These are phyloP conservation scores for Aspergillus neoniger DNA, from an alignment of 2,329 filamentous ascomycete genomes.

Conservation along the genomic window DNA sequence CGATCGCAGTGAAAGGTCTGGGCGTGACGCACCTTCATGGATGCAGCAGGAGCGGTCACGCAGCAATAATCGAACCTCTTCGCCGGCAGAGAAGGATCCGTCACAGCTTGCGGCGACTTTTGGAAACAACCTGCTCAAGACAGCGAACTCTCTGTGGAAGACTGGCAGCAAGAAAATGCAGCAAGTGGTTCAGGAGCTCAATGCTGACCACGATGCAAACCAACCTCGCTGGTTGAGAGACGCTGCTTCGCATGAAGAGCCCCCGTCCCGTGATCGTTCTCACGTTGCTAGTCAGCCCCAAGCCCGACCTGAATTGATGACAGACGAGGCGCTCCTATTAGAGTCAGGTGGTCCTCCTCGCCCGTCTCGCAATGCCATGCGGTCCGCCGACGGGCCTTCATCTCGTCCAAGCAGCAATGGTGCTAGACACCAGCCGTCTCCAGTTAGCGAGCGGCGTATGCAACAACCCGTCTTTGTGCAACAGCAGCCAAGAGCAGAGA, in stretches of 20 bases:
- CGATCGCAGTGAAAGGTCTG: slow-evolving; percentile 29
- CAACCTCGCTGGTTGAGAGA: slow-evolving; percentile 97
- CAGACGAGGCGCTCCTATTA: slow-evolving; percentile 58
- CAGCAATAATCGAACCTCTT: slow-evolving; percentile 38
- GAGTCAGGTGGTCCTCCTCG: slow-evolving; percentile 34
- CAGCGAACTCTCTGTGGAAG: slow-evolving; percentile 94
- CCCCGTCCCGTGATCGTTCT: slow-evolving; percentile 19
- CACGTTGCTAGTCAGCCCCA: slow-evolving; percentile 25
- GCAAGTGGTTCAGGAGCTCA: slow-evolving; percentile 86
- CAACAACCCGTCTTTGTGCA: slow-evolving; percentile 60
- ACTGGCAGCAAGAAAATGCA: slow-evolving; percentile 89
- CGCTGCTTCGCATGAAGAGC: slow-evolving; percentile 43
- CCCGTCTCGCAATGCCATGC: slow-evolving; percentile 28
- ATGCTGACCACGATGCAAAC: slow-evolving; percentile 68
- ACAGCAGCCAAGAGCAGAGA: slow-evolving; percentile 38
- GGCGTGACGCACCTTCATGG: slow-evolving; percentile 58
- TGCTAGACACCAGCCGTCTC: slow-evolving; percentile 26
- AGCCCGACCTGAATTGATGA: slow-evolving; percentile 42
- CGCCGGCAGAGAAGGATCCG: slow-evolving; percentile 68
- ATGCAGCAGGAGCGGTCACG: slow-evolving; percentile 55
- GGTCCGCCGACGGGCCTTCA: slow-evolving; percentile 26
- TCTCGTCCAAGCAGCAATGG: slow-evolving; percentile 21
- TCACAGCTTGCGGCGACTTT: slow-evolving; percentile 79
- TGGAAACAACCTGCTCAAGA: slow-evolving; percentile 83
- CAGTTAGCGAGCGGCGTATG: slow-evolving; percentile 25